These are phyloP conservation scores for Oidium heveae DNA, from an alignment of 2,329 filamentous ascomycete species.

Conservation along the genomic window DNA sequence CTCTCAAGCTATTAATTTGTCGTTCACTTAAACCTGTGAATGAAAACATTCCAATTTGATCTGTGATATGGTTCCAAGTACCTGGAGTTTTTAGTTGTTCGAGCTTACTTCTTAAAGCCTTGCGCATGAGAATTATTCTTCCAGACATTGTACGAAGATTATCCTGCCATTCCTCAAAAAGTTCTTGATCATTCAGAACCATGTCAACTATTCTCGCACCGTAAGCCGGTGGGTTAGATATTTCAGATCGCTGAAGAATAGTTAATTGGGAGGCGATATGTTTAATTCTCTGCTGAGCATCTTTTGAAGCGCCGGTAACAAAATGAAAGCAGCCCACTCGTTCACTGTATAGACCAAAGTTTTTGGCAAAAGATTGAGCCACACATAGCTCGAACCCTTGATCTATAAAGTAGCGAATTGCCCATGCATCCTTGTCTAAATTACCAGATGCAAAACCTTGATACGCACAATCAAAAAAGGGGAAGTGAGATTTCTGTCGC, in stretches of 20 bases:
- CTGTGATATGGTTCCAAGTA: slow-evolving; percentile 88
- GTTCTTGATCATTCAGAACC: slow-evolving; percentile 54
- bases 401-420: slow-evolving; percentile 83
- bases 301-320: slow-evolving; percentile 46
- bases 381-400: slow-evolving; percentile 75
- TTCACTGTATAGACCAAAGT: slow-evolving; percentile 92
- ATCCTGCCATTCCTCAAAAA: slow-evolving; percentile 74
- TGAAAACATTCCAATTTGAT: slow-evolving; percentile 99
- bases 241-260: slow-evolving; percentile 88
- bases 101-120: slow-evolving; percentile 49
- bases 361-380: slow-evolving; percentile 91
- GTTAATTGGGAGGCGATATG: slow-evolving; percentile 71
- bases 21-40: slow-evolving; percentile 59
- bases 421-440: slow-evolving; percentile 60
- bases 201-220: slow-evolving; percentile 70
- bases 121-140: slow-evolving; percentile 80
- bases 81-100: slow-evolving; percentile 71
- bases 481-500: slow-evolving; percentile 60
- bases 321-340: slow-evolving; percentile 92
- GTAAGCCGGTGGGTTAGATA: slow-evolving; percentile 88
- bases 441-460: slow-evolving; percentile 93
- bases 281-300: slow-evolving; percentile 30
- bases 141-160: slow-evolving; percentile 87
- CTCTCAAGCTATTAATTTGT: slow-evolving; percentile 45
- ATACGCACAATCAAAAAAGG: slow-evolving; percentile 96